Evolutionary conservation across 768 basidiomycete genomes (phyloP).

Genomic region (Mrakia hoshinonis): DNA sequence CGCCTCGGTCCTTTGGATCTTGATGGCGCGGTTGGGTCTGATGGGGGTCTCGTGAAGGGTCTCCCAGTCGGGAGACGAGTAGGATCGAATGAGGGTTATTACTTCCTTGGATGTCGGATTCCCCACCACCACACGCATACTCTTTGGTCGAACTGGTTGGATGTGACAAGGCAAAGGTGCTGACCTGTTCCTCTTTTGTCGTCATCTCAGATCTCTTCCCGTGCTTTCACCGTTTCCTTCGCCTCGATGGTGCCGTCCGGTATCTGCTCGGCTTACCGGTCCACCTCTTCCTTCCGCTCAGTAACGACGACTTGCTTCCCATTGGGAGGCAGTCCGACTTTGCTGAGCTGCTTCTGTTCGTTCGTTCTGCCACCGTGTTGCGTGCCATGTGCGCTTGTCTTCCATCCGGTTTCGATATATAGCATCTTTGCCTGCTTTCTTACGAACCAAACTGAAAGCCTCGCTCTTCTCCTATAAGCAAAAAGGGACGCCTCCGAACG

Average conservation of each 20-base stretch:
- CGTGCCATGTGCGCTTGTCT: too few species aligned
- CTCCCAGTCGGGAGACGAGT: slow-evolving; percentile 6
- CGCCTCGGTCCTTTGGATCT: slow-evolving; percentile 18
- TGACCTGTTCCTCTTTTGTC: background rate
- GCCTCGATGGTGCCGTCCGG: background rate
- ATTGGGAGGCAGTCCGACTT: background rate
- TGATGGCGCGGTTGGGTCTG: slow-evolving; percentile 23
- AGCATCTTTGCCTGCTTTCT: too few species aligned
- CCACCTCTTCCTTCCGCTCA: background rate
- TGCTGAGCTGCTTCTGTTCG: background rate
- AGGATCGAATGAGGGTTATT: slow-evolving; percentile 13
- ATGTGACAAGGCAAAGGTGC: background rate
- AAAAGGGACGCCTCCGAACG: too few species aligned
- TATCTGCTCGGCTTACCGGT: background rate
- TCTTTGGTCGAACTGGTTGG: background rate
- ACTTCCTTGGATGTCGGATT: slow-evolving; percentile 17
- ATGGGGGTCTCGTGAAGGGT: slow-evolving; percentile 7
- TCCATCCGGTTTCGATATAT: too few species aligned
- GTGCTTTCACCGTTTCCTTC: background rate
- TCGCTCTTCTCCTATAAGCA: too few species aligned
- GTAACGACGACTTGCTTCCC: background rate
- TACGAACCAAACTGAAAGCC: too few species aligned
- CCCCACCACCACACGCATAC: background rate
- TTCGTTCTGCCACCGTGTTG: too few species aligned
- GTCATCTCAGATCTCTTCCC: background rate